phyloP scores from a whole-genome alignment of 106 monocot species.

The Narthecium ossifragum region DNA sequence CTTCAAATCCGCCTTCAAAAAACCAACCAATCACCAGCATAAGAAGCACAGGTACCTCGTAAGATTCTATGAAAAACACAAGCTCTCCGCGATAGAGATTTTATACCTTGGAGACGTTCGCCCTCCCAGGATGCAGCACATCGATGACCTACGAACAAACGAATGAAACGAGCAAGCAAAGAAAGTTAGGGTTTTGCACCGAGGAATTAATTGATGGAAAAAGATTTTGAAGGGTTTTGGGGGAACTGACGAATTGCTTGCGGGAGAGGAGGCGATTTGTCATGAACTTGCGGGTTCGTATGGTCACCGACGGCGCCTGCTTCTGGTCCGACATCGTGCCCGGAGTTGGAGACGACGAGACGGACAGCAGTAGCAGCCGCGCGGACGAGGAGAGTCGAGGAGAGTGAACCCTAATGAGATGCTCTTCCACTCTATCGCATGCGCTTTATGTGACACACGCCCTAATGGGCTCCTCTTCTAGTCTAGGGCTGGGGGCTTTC shows the following conservation, averaged over 20 bases:
- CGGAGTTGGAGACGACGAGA: no score
- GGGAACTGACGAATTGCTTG: conserved; percentile 10
- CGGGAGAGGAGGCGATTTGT: conserved; percentile 14
- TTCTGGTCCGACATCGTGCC: conserved; percentile 1
- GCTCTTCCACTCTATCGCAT: no score
- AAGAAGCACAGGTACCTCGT: background rate
- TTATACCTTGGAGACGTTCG: conserved; percentile 12
- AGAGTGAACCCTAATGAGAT: no score
- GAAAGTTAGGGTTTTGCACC: no score
- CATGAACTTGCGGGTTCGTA: conserved; percentile 15
- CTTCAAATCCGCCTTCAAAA: conserved; percentile 11
- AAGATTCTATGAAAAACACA: background rate
- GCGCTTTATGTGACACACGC: no score
- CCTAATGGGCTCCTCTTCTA: no score
- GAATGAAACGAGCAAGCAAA: no score
- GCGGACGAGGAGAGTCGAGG: no score
- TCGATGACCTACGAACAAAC: conserved; percentile 4
- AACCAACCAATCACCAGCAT: background rate
- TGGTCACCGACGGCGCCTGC: conserved; percentile 1
- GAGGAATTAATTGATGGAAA: no score
- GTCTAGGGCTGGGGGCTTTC: no score
- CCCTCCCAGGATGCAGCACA: conserved; percentile 11
- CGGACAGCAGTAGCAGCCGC: no score
- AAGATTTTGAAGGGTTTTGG: background rate
- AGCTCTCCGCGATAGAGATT: no score